Percentiles rank a stretch among this genome's conserved stretches.
These are phyloP conservation scores for Polyplosphaeria fusca DNA, from an alignment of 495 filamentous ascomycete species.

Conservation along the genomic window DNA sequence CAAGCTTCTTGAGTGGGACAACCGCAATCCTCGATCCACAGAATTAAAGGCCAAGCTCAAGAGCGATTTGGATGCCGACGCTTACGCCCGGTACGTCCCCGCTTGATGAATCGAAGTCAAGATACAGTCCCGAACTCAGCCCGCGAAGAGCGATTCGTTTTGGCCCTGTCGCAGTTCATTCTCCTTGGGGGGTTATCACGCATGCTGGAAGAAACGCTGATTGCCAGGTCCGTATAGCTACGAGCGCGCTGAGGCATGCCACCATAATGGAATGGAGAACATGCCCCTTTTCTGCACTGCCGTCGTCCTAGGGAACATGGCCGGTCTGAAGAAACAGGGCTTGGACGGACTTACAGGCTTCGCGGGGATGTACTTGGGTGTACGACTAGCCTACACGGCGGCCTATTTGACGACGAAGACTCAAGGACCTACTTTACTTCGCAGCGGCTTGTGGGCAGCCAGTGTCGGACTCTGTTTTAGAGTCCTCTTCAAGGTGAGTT, in stretches of 20 bases:
- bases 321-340: constrained; percentile 32
- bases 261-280: constrained; percentile 47
- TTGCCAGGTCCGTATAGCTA: too few species aligned
- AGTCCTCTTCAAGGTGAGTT: constrained; percentile 19
- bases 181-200: too few species aligned
- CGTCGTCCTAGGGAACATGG: constrained; percentile 44
- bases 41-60: constrained; percentile 31
- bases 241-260: constrained; percentile 46
- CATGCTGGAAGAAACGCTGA: too few species aligned
- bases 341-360: constrained; percentile 22
- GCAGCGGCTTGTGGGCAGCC: constrained; percentile 18
- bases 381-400: constrained; percentile 37
- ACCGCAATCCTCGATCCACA: constrained; percentile 39
- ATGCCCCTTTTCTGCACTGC: constrained; percentile 43
- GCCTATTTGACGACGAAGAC: constrained; percentile 34
- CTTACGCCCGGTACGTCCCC: constrained; percentile 35
- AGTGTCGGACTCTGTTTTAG: constrained; percentile 13
- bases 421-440: constrained; percentile 17
- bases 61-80: constrained; percentile 30
- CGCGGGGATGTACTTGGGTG: constrained; percentile 31
- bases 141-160: too few species aligned
- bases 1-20: constrained; percentile 37
- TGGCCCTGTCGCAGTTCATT: too few species aligned
- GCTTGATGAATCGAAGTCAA: too few species aligned
- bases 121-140: too few species aligned